Evolutionary conservation across 2,329 filamentous ascomycete genomes (phyloP), one percentile per base, ranked within the genome.

Genomic region (Chaetomium strumarium): DNA sequence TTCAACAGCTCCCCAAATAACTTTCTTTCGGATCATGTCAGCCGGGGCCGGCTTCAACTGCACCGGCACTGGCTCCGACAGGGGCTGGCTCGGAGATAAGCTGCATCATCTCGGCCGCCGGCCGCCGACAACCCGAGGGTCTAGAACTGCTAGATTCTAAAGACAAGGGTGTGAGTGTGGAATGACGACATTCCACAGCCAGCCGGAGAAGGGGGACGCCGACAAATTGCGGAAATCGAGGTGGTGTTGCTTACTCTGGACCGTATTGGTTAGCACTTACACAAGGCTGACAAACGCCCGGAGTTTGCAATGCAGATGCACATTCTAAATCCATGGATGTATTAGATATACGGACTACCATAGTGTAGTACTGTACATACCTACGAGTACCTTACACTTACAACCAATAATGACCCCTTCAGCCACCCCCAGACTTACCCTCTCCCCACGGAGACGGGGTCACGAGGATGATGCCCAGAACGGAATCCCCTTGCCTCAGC

Each of bases 381-480:
- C 30, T 33, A 33, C 30, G 7, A 7, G 7, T 7, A 33, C 30
- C 30, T 33, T 8, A 37, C 13, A 37, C 24, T 4, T 13, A 8
- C 34, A 37, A 13, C 7, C n/a, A 5, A 2, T 37, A 8, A 9
- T n/a, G 16, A n/a, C 12, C 34, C 13, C 13, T 16, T 14, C 34
- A 45, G 34, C n/a, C 29, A 24, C 37, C 38, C 37, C 49, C 30
- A 41, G 16, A 19, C 3, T 24, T 16, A 4, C 34, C 14, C 13
- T 17, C 30, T 46, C 43, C 42, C 49, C 42, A 46, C 38, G 33
- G 16, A 20, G 3, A n/a, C 12, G 5, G n/a, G 39, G 46, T 53
- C 51, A 53, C 51, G 51, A 53, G 51, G 41, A 43, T 46, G 49
- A 24, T 17, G 29, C 2, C 38, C 40, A 11, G 20, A 46, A 29